Percentiles rank a stretch among this genome's conserved stretches.
Conservation (phyloP, 495 filamentous ascomycete species). For the Penicillium lividum region DNA sequence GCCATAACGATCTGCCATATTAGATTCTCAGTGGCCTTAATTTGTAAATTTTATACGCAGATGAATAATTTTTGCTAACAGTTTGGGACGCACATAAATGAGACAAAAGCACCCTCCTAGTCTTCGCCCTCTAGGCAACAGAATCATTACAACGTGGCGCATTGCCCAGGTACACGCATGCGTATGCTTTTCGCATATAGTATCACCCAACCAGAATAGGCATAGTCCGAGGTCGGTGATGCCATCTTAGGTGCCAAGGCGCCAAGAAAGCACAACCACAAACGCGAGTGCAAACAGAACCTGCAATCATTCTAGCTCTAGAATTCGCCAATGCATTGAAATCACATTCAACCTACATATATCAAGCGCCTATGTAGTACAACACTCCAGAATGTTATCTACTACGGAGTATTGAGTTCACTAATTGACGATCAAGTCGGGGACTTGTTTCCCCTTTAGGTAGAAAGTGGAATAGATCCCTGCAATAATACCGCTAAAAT, state of each 20-base stretch:
- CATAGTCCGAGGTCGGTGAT: not conserved
- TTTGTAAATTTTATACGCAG: no score
- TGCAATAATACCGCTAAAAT: not conserved
- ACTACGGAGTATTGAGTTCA: not conserved
- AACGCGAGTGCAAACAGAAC: no score
- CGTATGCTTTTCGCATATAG: not conserved
- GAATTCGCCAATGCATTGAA: not conserved
- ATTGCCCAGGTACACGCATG: not conserved
- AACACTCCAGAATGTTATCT: not conserved
- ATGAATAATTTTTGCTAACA: no score
- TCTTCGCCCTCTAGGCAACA: not conserved
- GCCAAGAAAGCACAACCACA: no score
- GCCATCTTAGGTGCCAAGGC: no score
- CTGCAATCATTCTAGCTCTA: not conserved
- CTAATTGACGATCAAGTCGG: not conserved
- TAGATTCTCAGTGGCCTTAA: no score
- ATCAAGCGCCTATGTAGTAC: not conserved
- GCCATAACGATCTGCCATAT: no score
- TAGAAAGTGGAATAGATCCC: not conserved
- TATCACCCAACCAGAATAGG: not conserved
- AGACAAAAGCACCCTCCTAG: not conserved
- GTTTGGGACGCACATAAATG: not conserved
- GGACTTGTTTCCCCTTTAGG: conserved; percentile 1
- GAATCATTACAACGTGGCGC: not conserved
- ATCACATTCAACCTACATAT: not conserved